Conservation (phyloP, 768 basidiomycete species). For the Hirschioporus abietinus region DNA sequence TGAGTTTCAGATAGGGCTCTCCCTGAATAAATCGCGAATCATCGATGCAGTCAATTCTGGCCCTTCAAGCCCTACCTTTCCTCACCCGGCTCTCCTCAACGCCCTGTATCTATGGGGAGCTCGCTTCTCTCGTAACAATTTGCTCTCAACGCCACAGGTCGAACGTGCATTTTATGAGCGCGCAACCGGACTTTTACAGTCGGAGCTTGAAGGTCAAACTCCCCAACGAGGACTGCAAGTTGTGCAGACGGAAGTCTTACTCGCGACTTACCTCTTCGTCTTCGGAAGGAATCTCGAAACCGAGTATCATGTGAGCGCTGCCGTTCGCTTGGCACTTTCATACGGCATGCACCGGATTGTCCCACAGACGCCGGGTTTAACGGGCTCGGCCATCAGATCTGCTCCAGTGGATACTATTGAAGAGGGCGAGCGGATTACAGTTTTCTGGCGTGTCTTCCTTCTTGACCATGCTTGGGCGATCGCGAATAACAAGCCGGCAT, state of each 20-base stretch:
- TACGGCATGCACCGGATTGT: constrained; percentile 44
- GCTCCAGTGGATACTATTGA: constrained; percentile 27
- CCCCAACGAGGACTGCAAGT: constrained; percentile 9
- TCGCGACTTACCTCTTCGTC: constrained; percentile 25
- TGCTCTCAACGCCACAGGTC: neutral
- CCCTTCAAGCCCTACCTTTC: constrained; percentile 19
- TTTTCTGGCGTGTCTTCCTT: constrained; percentile 32
- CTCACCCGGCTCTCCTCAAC: constrained; percentile 44
- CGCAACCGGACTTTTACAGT: neutral
- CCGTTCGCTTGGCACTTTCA: constrained; percentile 35
- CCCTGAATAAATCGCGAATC: constrained; percentile 2
- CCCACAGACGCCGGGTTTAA: constrained; percentile 2
- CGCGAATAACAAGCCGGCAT: constrained; percentile 22
- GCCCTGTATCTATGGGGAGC: constrained; percentile 49
- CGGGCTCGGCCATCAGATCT: constrained; percentile 2
- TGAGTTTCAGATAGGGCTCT: neutral
- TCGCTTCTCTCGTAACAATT: constrained; percentile 35
- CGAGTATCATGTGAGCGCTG: constrained; percentile 25
- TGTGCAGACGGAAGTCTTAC: constrained; percentile 29
- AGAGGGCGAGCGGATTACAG: constrained; percentile 32
- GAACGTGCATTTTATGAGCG: neutral
- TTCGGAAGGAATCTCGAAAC: constrained; percentile 25
- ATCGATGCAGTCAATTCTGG: neutral
- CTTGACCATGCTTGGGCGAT: constrained; percentile 29
- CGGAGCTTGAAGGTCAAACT: neutral